Conservation (phyloP, 1,284 basidiomycete genomes). For the Trichosporon asahii region DNA sequence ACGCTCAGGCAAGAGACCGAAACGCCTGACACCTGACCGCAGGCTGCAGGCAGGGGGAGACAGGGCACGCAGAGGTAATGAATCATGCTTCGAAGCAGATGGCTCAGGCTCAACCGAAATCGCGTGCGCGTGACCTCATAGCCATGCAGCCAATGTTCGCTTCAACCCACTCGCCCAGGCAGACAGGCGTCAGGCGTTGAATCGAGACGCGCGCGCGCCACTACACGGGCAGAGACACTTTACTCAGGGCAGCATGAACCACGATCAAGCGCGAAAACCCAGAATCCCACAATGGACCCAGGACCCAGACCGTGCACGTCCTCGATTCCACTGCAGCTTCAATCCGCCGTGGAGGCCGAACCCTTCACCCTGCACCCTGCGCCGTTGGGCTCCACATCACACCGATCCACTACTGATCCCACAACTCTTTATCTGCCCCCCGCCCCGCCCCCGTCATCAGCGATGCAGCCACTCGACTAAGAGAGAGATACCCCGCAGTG, state of each 20-base stretch:
- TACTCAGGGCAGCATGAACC: not conserved
- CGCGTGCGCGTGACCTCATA: conserved; percentile 10
- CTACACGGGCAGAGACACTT: not conserved
- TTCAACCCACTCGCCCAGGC: not conserved
- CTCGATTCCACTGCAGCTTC: not conserved
- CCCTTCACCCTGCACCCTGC: not conserved
- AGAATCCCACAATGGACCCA: not conserved
- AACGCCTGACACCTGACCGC: not conserved
- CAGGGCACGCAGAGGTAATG: not conserved
- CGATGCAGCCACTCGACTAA: not conserved
- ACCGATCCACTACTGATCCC: not conserved
- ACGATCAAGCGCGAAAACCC: not conserved
- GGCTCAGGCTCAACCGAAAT: not conserved
- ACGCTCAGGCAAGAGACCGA: no score
- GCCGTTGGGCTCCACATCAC: conserved; percentile 8
- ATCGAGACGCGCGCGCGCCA: conserved; percentile 4
- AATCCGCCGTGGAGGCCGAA: not conserved
- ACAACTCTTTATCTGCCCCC: conserved; percentile 3
- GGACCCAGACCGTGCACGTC: conserved; percentile 7
- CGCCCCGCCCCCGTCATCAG: conserved; percentile 3
- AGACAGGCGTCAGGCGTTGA: not conserved
- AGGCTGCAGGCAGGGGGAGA: no score
- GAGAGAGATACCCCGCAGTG: not conserved
- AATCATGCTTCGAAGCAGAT: not conserved
- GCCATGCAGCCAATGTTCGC: not conserved